Evolutionary conservation across 352 stramenopile species (phyloP), one percentile per base, ranked within the genome.

Genomic region (Pythium guiyangense): DNA sequence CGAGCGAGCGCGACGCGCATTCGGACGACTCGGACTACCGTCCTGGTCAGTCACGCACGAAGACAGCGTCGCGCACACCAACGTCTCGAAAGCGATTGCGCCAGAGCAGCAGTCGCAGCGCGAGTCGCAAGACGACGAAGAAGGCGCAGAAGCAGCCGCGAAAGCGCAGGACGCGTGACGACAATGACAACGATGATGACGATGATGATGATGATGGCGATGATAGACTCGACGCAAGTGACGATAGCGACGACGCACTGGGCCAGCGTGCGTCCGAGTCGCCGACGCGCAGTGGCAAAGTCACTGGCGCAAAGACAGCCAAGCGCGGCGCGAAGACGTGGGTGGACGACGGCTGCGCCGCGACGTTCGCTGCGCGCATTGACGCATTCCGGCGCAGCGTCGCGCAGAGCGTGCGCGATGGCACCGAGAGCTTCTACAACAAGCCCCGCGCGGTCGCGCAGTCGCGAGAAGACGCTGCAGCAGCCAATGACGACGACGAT

Each of bases 391-490:
- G 65, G 27, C 51, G 57, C 52, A 37, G 65, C 29, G 40, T 77
- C 15, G 58, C 67, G 43, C 59, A 67, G 4, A 67, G 64, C 1
- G 62, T 71, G 27, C 58, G 60, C 0, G 59, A 69, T 35, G 52
- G 42, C 17, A 52, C 52, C 25, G 67, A 60, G 55, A 77, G 61
- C 0, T 85, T 83, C 34, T 85, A 85, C 71, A 76, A 79, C 39
- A 71, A 67, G 40, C 69, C 71, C 51, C 43, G 29, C 17, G 49
- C 14, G 11, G 31, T 18, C 17, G 18, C 2, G 39, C 39, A 29
- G 10, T 44, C 22, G 11, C 44, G 63, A 18, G 54, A 29, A 6
- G 22, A 67, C n/a, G 57, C 54, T 47, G 34, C 45, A 27, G 62
- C 64, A 18, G 43, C 59, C 22, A 55, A 45, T 0, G 47, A 43